Conservation (phyloP, 139 green algal genomes). For the Desmodesmus armatus region DNA sequence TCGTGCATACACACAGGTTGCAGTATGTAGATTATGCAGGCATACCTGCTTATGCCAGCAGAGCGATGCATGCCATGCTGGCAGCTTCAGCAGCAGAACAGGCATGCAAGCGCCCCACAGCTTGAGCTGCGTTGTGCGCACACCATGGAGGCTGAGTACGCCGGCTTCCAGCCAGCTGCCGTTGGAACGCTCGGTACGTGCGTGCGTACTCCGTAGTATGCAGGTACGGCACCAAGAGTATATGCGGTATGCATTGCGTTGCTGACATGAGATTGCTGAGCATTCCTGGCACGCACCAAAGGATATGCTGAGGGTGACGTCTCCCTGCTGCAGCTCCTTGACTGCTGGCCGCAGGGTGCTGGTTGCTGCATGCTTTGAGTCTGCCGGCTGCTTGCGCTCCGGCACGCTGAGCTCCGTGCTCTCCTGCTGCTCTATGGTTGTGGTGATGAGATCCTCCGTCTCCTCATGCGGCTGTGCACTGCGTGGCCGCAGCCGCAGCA, state of each 20-base stretch:
- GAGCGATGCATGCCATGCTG: no score
- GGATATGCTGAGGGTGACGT: slow-evolving; percentile 51
- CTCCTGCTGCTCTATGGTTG: no score
- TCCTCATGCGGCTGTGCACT: not conserved
- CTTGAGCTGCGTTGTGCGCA: not conserved
- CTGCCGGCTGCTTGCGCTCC: no score
- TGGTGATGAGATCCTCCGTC: not conserved
- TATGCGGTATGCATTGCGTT: not conserved
- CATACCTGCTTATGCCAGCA: no score
- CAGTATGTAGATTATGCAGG: not conserved
- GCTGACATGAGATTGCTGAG: not conserved
- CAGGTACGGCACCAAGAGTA: not conserved
- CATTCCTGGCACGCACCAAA: slow-evolving; percentile 37
- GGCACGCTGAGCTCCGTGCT: no score
- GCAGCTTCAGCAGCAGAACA: no score
- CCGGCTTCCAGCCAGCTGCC: not conserved
- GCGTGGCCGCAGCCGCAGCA: not conserved
- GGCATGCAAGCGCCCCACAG: not conserved
- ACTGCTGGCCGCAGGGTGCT: slow-evolving; percentile 53
- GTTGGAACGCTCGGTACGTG: no score
- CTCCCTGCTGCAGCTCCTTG: slow-evolving; percentile 39
- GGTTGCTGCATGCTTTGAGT: not conserved
- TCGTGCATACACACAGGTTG: not conserved
- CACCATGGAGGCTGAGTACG: not conserved
- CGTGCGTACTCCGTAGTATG: not conserved